Evolutionary conservation across 1,284 basidiomycete genomes (phyloP).

Genomic region (Mycena sp.): DNA sequence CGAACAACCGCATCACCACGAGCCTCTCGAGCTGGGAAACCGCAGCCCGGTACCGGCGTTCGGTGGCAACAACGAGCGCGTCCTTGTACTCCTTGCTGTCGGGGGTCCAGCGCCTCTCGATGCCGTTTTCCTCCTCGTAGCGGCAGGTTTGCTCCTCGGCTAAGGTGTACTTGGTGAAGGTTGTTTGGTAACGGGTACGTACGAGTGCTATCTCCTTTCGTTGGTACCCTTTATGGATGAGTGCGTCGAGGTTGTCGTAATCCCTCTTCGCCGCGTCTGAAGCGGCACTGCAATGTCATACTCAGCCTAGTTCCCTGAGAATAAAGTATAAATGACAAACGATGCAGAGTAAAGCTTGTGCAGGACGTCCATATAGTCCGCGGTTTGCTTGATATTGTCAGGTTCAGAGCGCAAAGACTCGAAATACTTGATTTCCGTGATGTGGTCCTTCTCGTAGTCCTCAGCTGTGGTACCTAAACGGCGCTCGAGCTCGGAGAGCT

Average conservation of each 20-base stretch:
- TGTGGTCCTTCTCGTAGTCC: no score
- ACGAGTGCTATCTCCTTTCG: background rate
- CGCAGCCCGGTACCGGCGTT: background rate
- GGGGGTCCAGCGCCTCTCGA: conserved; percentile 18
- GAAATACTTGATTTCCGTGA: no score
- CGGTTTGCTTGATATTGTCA: no score
- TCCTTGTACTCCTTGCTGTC: conserved; percentile 13
- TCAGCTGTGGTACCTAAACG: no score
- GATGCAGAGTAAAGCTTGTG: no score
- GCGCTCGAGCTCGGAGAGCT: no score
- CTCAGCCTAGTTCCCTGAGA: conserved; percentile 11
- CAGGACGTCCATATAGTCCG: no score
- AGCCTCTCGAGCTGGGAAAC: no score
- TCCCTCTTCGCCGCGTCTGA: background rate
- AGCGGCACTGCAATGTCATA: background rate
- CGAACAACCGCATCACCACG: no score
- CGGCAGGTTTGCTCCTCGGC: conserved; percentile 7
- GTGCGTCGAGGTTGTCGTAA: background rate
- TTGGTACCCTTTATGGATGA: background rate
- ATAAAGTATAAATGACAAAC: no score
- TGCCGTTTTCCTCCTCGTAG: conserved; percentile 7
- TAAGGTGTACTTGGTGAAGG: background rate
- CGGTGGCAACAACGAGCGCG: background rate
- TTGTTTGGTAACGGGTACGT: conserved; percentile 2
- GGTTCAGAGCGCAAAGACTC: no score